Evolutionary conservation across 306 rosid species (phyloP).

Genomic region (Vigna angularis): DNA sequence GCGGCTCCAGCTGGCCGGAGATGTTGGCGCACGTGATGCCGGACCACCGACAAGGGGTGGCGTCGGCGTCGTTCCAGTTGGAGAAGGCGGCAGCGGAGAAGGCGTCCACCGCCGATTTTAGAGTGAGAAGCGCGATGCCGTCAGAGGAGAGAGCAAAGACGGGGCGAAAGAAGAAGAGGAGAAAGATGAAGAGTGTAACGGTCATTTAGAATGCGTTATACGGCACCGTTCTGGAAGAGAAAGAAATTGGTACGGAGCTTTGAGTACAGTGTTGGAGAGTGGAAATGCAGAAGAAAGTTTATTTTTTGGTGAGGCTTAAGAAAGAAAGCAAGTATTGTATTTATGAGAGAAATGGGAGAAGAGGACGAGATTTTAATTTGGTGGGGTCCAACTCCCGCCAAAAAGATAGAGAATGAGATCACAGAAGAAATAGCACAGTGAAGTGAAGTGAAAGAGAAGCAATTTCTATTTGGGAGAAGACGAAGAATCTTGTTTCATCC

Average conservation of each 20-base stretch:
- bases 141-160: conserved; percentile 71
- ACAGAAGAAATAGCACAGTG: not conserved
- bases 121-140: conserved; percentile 90
- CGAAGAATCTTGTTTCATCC: not conserved
- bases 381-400: conserved; percentile 77
- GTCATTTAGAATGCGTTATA: conserved; percentile 38
- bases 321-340: conserved; percentile 34
- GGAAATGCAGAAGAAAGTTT: not conserved
- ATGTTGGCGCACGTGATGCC: conserved; percentile 85
- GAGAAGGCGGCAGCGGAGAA: conserved; percentile 56
- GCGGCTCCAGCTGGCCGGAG: conserved; percentile 63
- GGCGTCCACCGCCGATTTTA: conserved; percentile 84
- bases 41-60: conserved; percentile 80
- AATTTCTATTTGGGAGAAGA: not conserved
- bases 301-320: not conserved
- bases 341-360: conserved; percentile 22
- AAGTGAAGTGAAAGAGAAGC: conserved; percentile 81
- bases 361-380: conserved; percentile 54
- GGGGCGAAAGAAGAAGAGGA: not conserved
- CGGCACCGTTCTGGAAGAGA: conserved; percentile 30
- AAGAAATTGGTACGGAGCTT: conserved; percentile 12
- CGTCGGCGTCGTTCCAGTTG: conserved; percentile 80
- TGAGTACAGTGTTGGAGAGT: not conserved
- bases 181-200: not conserved
- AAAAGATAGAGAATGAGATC: conserved; percentile 18